These are phyloP conservation scores for Camelina hispida DNA, from an alignment of 345 rosid species.

Conservation along the genomic window DNA sequence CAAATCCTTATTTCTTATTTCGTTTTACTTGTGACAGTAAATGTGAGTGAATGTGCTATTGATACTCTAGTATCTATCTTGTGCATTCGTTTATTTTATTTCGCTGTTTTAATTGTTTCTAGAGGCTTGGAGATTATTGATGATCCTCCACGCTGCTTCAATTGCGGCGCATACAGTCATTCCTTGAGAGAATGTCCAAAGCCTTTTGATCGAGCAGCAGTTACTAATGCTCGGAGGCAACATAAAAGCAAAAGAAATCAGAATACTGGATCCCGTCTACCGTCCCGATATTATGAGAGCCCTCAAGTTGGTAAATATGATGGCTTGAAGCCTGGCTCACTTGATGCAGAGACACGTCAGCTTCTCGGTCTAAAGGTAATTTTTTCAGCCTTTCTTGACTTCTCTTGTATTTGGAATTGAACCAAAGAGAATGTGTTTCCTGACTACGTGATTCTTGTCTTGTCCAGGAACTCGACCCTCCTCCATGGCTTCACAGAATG, in stretches of 20 bases:
- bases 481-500: constrained; percentile 98
- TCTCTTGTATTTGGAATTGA: neutral
- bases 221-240: constrained; percentile 79
- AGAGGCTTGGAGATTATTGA: constrained; percentile 79
- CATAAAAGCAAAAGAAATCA: constrained; percentile 73
- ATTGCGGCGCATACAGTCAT: constrained; percentile 92
- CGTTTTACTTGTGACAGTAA: neutral
- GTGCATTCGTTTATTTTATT: neutral
- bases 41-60: neutral
- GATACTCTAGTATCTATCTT: constrained; percentile 16
- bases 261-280: constrained; percentile 57
- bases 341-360: constrained; percentile 75
- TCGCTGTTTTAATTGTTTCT: constrained; percentile 40
- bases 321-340: constrained; percentile 87
- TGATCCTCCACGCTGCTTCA: constrained; percentile 88
- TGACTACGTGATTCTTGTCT: neutral
- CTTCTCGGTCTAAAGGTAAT: constrained; percentile 87
- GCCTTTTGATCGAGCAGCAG: constrained; percentile 84
- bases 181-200: constrained; percentile 82
- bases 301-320: constrained; percentile 78
- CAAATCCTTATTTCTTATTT: neutral
- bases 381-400: constrained; percentile 8
- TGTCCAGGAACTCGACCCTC: constrained; percentile 94
- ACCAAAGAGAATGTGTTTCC: neutral
- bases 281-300: constrained; percentile 74